These are phyloP conservation scores for Yamadazyma scolyti DNA, from an alignment of 805 yeast genomes.

Conservation along the genomic window DNA sequence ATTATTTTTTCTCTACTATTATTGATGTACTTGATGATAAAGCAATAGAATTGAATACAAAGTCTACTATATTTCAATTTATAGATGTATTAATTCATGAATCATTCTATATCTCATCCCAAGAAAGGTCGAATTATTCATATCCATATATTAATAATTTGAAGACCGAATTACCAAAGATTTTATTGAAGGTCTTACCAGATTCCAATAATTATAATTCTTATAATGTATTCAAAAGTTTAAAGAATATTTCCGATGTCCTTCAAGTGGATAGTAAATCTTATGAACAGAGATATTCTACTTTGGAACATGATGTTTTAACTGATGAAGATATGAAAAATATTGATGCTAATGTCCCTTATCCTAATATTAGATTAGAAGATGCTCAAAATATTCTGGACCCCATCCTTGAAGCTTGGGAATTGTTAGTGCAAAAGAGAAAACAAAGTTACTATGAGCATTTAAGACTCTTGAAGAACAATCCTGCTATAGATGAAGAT, in stretches of 20 bases:
- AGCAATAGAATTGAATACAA: conserved; percentile 51
- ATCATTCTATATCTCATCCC: conserved; percentile 30
- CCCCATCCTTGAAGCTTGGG: conserved; percentile 43
- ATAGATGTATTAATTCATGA: conserved; percentile 56
- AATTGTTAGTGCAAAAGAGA: conserved; percentile 41
- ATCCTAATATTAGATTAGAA: conserved; percentile 21
- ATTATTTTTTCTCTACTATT: conserved; percentile 65
- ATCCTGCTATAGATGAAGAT: conserved; percentile 18
- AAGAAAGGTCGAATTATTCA: conserved; percentile 26
- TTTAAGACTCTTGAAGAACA: conserved; percentile 33
- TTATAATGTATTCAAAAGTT: conserved; percentile 31
- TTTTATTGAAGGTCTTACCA: conserved; percentile 33
- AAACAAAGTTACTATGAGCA: conserved; percentile 52
- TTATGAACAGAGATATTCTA: conserved; percentile 24
- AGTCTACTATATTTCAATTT: conserved; percentile 67
- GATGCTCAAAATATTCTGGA: conserved; percentile 16
- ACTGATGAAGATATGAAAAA: conserved; percentile 32
- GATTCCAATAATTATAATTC: conserved; percentile 32
- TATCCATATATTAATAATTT: conserved; percentile 36
- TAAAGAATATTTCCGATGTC: conserved; percentile 33
- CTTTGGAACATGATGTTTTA: conserved; percentile 23
- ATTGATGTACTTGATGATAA: conserved; percentile 52
- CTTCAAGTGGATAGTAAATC: conserved; percentile 26
- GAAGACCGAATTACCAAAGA: conserved; percentile 30
- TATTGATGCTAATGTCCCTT: conserved; percentile 28